Evolutionary conservation across 192 early-diverging fungal genomes (phyloP).

Genomic region (Coemansia sp.): DNA sequence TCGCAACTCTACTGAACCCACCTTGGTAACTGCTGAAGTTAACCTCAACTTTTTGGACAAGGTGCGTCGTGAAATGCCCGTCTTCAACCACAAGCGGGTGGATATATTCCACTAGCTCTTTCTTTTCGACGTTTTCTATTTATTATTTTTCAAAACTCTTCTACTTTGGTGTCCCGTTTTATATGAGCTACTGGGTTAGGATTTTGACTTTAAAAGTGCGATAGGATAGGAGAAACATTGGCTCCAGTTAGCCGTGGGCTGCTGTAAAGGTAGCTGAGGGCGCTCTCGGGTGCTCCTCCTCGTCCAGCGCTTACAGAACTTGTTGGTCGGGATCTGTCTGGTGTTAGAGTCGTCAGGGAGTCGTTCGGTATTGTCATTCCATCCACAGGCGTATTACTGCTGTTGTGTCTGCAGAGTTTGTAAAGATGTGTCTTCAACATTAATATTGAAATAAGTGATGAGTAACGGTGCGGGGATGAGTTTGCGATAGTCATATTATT

Average conservation of each 20-base stretch:
- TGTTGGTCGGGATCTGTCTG: not conserved
- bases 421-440: not conserved
- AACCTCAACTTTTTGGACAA: constrained; percentile 65
- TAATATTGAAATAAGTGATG: not conserved
- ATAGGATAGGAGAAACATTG: not conserved
- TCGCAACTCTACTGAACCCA: constrained; percentile 59
- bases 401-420: not conserved
- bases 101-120: constrained; percentile 58
- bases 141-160: constrained; percentile 5
- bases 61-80: constrained; percentile 75
- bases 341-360: not conserved
- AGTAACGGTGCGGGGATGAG: not conserved
- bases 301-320: not conserved
- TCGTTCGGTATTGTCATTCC: not conserved
- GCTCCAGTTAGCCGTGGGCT: not conserved
- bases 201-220: constrained; percentile 3
- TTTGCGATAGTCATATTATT: not conserved
- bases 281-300: not conserved
- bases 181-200: not conserved
- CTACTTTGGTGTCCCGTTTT: not conserved
- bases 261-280: constrained; percentile 21
- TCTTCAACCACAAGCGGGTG: constrained; percentile 68
- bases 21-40: constrained; percentile 67
- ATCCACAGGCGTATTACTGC: not conserved
- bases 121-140: constrained; percentile 7